Base-by-base conservation (phyloP, 2,329 filamentous ascomycete genomes). In the Hawksworthiomyces lignivorus region DNA sequence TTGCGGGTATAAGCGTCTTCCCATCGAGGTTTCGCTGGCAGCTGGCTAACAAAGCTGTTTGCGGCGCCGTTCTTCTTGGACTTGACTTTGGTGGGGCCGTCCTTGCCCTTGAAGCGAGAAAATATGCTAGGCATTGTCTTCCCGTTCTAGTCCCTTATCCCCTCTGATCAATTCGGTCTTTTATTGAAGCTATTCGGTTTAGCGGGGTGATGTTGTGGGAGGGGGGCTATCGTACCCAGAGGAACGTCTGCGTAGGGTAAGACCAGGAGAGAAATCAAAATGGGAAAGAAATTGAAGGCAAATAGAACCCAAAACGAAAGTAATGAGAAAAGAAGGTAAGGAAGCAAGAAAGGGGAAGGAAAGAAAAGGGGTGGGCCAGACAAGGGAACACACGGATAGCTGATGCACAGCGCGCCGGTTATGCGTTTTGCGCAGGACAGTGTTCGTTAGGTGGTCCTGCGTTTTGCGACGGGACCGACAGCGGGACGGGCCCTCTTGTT, bases 1-100 rank as follows among this genome's bases (percentile, higher is more conserved):
- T 75, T 85, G 56, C 90, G 83, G 48, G 80, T 74, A 78, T 88
- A 98, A 50, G 87, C 84, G 61, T 96, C 85, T 47, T 87, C 84
- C 84, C 87, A 96, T 62, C 75, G 76, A 43, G 84, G 85, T 64
- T 88, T 87, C 47, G 72, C 64, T 28, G 80, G 77, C 20, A 70
- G 64, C 49, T 72, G 65, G 46, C 75, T 62, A 37, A 69, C 59
- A 14, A 67, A 60, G 41, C 72, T 62, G 49, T 73, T 64, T 48
- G 70, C 63, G 48, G 72, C 68, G 42, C 68, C 64, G 50, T 72
- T 75, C 66, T 88, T 89, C 65, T 84, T 85, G 45, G 67, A 65
- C 61, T 77, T 81, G 48, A 58, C 56, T 53, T 72, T 73, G 44
- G 66, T 61, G 52, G 68, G 64, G 58, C 72, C 73, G 67, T 92